phyloP scores from a whole-genome alignment of 805 yeast genomes.

The Sungouiozyma intestinalis region DNA sequence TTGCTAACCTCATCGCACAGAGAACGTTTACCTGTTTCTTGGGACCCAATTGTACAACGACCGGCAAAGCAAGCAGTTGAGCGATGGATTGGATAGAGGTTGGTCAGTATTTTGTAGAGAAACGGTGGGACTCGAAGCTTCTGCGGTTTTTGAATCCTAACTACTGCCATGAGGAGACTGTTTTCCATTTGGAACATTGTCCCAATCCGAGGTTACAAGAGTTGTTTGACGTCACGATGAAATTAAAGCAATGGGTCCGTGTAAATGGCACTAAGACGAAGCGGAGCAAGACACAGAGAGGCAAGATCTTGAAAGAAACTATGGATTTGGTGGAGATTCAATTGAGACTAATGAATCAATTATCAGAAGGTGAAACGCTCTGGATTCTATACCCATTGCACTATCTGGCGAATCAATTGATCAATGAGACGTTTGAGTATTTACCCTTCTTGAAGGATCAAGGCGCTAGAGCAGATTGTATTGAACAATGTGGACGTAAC shows the following conservation, averaged over 20 bases:
- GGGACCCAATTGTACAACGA: too few relatives aligned
- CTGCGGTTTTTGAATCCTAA: conserved; percentile 9
- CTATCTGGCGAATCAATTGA: not conserved
- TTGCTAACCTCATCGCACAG: too few relatives aligned
- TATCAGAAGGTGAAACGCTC: conserved; percentile 17
- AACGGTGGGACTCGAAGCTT: conserved; percentile 8
- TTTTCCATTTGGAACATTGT: not conserved
- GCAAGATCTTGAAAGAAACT: not conserved
- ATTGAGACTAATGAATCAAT: not conserved
- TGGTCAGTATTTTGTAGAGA: conserved; percentile 8
- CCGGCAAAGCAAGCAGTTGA: too few relatives aligned
- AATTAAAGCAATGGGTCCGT: not conserved
- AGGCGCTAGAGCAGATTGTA: conserved; percentile 7
- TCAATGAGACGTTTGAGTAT: not conserved
- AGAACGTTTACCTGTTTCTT: too few relatives aligned
- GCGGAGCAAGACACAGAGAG: not conserved
- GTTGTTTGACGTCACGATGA: not conserved
- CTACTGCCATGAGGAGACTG: not conserved
- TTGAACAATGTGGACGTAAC: conserved; percentile 44
- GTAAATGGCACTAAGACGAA: not conserved
- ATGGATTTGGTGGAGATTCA: not conserved
- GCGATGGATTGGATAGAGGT: conserved; percentile 3
- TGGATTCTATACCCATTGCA: conserved; percentile 6
- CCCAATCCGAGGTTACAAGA: not conserved
- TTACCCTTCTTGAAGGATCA: conserved; percentile 10